Conservation (phyloP, 441 rosid genomes). For the Capsella rubella region DNA sequence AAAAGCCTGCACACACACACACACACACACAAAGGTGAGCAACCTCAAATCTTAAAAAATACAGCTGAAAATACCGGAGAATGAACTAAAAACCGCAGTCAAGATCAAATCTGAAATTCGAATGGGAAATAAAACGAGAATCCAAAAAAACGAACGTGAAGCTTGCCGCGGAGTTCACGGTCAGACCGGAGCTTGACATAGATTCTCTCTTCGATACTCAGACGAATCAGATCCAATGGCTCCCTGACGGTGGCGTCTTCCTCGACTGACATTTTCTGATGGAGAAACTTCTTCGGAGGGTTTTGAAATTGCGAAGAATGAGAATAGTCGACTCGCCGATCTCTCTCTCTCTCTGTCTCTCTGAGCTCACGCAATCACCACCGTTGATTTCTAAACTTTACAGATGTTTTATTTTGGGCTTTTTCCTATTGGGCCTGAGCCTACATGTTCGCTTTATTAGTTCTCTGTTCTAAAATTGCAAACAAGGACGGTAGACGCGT, state of each 20-base stretch:
- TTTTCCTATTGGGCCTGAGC: too few relatives aligned
- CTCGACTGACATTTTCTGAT: constrained; percentile 62
- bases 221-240: constrained; percentile 91
- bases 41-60: too few relatives aligned
- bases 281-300: constrained; percentile 13
- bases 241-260: constrained; percentile 94
- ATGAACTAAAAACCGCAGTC: not conserved
- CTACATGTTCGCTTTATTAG: not conserved
- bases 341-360: not conserved
- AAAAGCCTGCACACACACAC: constrained; percentile 63
- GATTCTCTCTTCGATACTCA: constrained; percentile 96
- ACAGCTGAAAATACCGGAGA: not conserved
- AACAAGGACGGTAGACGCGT: too few relatives aligned
- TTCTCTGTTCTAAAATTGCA: too few relatives aligned
- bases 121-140: not conserved
- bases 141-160: constrained; percentile 57
- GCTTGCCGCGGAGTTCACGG: constrained; percentile 98
- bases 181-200: constrained; percentile 97
- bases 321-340: not conserved
- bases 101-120: constrained; percentile 2
- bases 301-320: constrained; percentile 26
- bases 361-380: constrained; percentile 12
- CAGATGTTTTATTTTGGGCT: not conserved
- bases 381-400: constrained; percentile 5
- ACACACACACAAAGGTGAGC: not conserved